A percentile compares a stretch with the other conserved stretches of the same genome.
Evolutionary conservation across 768 basidiomycete species (phyloP).

Genomic region (Rhizopogon vulgaris): DNA sequence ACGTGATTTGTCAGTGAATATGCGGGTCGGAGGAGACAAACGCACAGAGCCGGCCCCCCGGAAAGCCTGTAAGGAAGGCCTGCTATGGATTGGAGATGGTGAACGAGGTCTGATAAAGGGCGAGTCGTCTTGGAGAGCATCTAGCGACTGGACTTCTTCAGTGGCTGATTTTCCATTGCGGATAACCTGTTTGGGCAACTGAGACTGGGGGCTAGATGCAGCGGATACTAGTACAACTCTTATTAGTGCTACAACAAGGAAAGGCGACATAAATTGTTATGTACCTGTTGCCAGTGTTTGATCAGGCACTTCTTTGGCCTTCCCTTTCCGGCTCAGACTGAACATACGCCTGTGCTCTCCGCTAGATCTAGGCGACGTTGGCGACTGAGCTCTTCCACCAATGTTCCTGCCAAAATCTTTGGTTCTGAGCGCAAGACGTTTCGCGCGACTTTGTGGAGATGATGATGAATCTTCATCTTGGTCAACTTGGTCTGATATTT

Average conservation of each 20-base stretch:
- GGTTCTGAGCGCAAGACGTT: slow-evolving; percentile 51
- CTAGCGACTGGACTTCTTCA: slow-evolving; percentile 4
- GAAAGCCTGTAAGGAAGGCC: slow-evolving; percentile 48
- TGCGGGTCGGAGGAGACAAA: slow-evolving; percentile 7
- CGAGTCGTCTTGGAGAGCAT: slow-evolving; percentile 39
- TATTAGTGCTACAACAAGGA: neutral
- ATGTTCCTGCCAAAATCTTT: slow-evolving; percentile 62
- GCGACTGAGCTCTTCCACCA: slow-evolving; percentile 32
- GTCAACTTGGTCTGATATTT: slow-evolving; percentile 24
- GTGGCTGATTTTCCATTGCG: slow-evolving; percentile 1
- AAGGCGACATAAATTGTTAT: neutral
- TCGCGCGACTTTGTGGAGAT: slow-evolving; percentile 40
- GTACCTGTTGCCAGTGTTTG: slow-evolving; percentile 22
- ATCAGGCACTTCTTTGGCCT: slow-evolving; percentile 32
- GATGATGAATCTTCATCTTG: slow-evolving; percentile 20
- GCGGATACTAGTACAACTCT: neutral
- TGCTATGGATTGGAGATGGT: slow-evolving; percentile 40
- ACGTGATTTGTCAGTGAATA: slow-evolving; percentile 5
- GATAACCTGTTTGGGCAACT: slow-evolving; percentile 10
- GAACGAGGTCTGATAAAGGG: slow-evolving; percentile 74
- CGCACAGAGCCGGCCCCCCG: slow-evolving; percentile 68
- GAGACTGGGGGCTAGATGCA: slow-evolving; percentile 15
- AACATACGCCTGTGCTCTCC: slow-evolving; percentile 45
- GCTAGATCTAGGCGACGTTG: slow-evolving; percentile 24
- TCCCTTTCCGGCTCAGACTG: slow-evolving; percentile 49